Evolutionary conservation across 257 asterid genomes (phyloP).

Genomic region (Leonotis leonurus): DNA sequence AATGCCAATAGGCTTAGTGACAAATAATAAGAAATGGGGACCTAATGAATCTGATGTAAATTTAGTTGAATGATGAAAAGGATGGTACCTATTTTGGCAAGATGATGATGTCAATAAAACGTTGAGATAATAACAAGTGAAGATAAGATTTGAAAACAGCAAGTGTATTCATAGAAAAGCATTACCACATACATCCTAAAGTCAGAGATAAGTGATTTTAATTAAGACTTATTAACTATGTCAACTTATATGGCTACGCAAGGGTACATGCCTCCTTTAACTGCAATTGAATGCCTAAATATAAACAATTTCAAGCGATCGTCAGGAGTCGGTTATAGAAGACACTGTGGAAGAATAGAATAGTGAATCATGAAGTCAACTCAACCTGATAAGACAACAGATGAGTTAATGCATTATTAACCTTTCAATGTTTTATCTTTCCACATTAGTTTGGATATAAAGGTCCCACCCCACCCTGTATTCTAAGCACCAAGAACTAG

Average conservation of each 20-base stretch:
- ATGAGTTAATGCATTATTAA: not conserved
- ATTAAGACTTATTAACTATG: not conserved
- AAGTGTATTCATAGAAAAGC: not conserved
- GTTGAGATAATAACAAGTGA: not conserved
- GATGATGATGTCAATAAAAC: not conserved
- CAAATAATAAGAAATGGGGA: no score
- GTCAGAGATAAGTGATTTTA: not conserved
- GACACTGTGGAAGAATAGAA: not conserved
- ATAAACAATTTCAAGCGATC: not conserved
- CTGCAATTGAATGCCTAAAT: slow-evolving; percentile 2
- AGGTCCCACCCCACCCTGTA: not conserved
- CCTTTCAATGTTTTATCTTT: not conserved
- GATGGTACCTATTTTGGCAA: not conserved
- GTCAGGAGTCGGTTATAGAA: slow-evolving; percentile 3
- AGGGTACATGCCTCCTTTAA: not conserved
- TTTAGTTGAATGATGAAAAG: not conserved
- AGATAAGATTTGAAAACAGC: not conserved
- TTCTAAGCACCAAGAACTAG: not conserved
- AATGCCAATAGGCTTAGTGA: no score
- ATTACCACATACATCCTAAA: not conserved
- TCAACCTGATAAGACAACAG: not conserved
- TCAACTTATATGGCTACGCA: slow-evolving; percentile 2
- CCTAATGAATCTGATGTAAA: no score
- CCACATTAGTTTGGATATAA: not conserved
- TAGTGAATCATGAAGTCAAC: slow-evolving; percentile 12